Conservation (phyloP, 73 alveolate species). For the Paramecium pentaurelia region DNA sequence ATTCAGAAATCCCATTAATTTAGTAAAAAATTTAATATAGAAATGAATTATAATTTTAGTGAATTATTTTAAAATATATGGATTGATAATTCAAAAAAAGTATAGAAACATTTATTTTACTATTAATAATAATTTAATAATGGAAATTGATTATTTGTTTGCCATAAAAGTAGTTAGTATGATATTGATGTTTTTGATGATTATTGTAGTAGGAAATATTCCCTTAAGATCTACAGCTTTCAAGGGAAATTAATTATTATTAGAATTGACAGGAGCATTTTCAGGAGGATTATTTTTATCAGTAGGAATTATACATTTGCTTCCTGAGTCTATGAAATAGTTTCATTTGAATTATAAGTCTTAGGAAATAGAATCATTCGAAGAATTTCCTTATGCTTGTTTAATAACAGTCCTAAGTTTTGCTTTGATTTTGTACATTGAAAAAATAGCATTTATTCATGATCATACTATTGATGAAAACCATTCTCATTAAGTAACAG, state of each 20-base stretch:
- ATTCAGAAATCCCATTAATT: neutral
- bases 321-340: constrained; percentile 78
- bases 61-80: neutral
- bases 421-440: constrained; percentile 77
- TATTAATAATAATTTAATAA: neutral
- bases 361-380: neutral
- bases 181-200: constrained; percentile 10
- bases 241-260: constrained; percentile 22
- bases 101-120: neutral
- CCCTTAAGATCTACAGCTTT: constrained; percentile 43
- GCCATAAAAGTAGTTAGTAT: neutral
- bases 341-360: constrained; percentile 60
- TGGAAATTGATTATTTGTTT: neutral
- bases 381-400: constrained; percentile 67
- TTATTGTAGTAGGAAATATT: constrained; percentile 36
- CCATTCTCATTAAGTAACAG: neutral
- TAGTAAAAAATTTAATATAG: neutral
- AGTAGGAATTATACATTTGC: constrained; percentile 76
- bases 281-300: constrained; percentile 83
- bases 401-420: constrained; percentile 74
- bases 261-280: constrained; percentile 76
- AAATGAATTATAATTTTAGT: neutral
- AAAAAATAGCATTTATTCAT: constrained; percentile 79
- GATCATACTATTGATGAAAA: constrained; percentile 62
- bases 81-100: neutral